phyloP scores from a whole-genome alignment of 1,139 yeast species.

The Protomyces pachydermus region DNA sequence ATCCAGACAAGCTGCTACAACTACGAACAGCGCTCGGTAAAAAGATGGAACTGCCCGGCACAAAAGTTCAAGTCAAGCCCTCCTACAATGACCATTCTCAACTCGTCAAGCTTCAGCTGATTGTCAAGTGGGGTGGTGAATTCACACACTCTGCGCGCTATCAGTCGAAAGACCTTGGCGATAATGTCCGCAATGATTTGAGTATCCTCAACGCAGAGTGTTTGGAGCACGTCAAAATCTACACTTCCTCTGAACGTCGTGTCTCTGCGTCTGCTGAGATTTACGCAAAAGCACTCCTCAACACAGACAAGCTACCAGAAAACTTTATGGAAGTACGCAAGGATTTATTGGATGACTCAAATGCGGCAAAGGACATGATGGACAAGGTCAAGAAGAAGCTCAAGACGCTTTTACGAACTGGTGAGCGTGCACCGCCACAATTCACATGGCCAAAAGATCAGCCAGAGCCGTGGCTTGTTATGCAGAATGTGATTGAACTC shows the following conservation, averaged over 20 bases:
- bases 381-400: slow-evolving; percentile 95
- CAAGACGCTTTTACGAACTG: slow-evolving; percentile 89
- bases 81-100: slow-evolving; percentile 59
- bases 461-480: slow-evolving; percentile 94
- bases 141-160: slow-evolving; percentile 96
- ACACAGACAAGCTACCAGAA: slow-evolving; percentile 66
- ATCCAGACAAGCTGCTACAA: slow-evolving; percentile 65
- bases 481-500: slow-evolving; percentile 86
- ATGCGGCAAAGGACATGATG: slow-evolving; percentile 97
- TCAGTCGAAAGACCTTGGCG: slow-evolving; percentile 93
- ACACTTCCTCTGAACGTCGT: slow-evolving; percentile 89
- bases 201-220: slow-evolving; percentile 80
- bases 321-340: slow-evolving; percentile 79
- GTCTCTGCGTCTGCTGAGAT: slow-evolving; percentile 86
- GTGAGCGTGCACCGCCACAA: slow-evolving; percentile 97
- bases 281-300: slow-evolving; percentile 77
- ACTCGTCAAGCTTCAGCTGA: slow-evolving; percentile 92
- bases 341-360: slow-evolving; percentile 89
- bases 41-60: slow-evolving; percentile 88
- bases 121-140: slow-evolving; percentile 98
- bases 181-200: slow-evolving; percentile 87
- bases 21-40: slow-evolving; percentile 79
- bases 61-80: slow-evolving; percentile 93
- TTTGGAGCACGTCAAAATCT: slow-evolving; percentile 76
- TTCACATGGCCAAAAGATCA: slow-evolving; percentile 98